These are phyloP conservation scores for Aureobasidium sp. DNA, from an alignment of 2,329 filamentous ascomycete genomes.

Conservation along the genomic window DNA sequence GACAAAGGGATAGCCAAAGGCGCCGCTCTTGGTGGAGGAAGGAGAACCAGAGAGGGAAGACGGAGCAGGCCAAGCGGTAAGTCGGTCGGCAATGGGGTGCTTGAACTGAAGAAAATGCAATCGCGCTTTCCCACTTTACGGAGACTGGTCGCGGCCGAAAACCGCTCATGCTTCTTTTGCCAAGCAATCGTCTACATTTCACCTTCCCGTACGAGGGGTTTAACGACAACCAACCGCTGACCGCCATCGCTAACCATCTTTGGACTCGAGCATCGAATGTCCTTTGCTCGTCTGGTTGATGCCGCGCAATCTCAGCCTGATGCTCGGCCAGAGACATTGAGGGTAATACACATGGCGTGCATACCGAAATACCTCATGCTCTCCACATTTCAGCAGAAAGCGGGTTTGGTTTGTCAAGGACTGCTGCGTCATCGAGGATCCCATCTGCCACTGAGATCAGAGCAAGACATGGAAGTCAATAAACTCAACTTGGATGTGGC, in stretches of 20 bases:
- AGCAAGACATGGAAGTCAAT: background rate
- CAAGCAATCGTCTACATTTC: background rate
- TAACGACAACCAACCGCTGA: background rate
- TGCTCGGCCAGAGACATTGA: background rate
- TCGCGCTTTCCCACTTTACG: slow-evolving; percentile 6
- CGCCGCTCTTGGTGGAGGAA: background rate
- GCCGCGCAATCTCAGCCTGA: background rate
- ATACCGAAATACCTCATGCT: background rate
- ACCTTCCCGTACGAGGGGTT: slow-evolving; percentile 5
- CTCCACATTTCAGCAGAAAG: slow-evolving; percentile 1
- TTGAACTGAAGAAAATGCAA: slow-evolving; percentile 5
- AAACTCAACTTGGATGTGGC: background rate
- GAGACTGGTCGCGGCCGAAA: background rate
- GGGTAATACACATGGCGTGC: background rate
- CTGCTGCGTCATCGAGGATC: slow-evolving; percentile 3
- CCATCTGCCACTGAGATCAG: background rate
- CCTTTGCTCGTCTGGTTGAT: background rate
- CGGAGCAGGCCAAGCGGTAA: slow-evolving; percentile 3
- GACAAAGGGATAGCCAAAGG: background rate
- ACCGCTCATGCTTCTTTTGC: background rate
- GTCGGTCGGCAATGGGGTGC: background rate
- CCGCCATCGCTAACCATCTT: background rate
- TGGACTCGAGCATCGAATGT: background rate
- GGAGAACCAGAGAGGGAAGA: background rate
- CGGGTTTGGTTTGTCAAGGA: background rate